Evolutionary conservation across 2,329 filamentous ascomycete genomes (phyloP).

Genomic region (Monosporascus sp.): DNA sequence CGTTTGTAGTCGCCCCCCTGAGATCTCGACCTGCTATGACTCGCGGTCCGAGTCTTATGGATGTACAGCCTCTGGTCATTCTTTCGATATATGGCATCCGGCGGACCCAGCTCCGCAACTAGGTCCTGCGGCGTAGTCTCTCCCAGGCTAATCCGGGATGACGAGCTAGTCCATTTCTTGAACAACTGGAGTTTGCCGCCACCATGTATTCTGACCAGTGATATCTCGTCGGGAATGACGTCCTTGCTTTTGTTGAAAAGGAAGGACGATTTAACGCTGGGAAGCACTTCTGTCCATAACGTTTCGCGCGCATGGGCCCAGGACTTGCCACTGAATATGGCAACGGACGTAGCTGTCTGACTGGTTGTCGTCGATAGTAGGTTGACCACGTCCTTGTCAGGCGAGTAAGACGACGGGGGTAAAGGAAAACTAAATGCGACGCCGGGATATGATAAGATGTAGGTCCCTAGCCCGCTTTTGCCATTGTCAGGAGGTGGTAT

Average conservation of each 20-base stretch:
- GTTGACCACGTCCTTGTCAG: constrained; percentile 75
- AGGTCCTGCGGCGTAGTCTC: constrained; percentile 90
- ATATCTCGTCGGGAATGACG: constrained; percentile 81
- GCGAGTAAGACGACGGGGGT: constrained; percentile 66
- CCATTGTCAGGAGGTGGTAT: constrained; percentile 53
- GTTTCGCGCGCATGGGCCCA: constrained; percentile 78
- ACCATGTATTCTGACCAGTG: constrained; percentile 71
- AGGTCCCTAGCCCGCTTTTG: constrained; percentile 58
- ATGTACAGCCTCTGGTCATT: constrained; percentile 85
- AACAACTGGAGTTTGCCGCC: constrained; percentile 74
- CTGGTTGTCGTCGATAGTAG: constrained; percentile 75
- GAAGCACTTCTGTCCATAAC: constrained; percentile 70
- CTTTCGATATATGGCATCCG: constrained; percentile 90
- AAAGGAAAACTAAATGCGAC: constrained; percentile 90
- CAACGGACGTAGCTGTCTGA: constrained; percentile 77
- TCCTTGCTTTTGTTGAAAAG: constrained; percentile 69
- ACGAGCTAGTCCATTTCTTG: constrained; percentile 61
- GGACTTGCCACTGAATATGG: constrained; percentile 82
- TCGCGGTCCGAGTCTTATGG: constrained; percentile 58
- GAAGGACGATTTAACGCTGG: constrained; percentile 67
- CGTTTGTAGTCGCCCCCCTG: constrained; percentile 39
- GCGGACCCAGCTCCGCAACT: constrained; percentile 83
- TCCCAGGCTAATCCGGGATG: constrained; percentile 69
- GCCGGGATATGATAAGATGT: constrained; percentile 90
- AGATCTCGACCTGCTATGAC: constrained; percentile 44